phyloP scores from a whole-genome alignment of 2,329 filamentous ascomycete genomes.

The Huntiella omanensis region DNA sequence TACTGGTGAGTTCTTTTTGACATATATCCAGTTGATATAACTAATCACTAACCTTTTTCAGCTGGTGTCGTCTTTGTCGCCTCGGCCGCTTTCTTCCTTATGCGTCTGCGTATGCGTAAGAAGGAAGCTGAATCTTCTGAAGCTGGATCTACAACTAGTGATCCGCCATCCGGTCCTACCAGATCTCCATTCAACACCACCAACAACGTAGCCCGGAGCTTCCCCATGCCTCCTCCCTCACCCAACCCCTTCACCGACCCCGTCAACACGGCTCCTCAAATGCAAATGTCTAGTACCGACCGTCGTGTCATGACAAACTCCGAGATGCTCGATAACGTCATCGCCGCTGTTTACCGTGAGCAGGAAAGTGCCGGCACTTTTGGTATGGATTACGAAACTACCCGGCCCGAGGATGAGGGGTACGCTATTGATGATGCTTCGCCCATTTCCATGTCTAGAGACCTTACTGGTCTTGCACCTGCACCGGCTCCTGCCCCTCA shows the following conservation, averaged over 20 bases:
- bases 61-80: slow-evolving; percentile 10
- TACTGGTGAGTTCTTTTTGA: slow-evolving; percentile 6
- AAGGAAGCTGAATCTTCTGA: not conserved
- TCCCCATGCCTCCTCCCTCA: not conserved
- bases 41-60: not conserved
- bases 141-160: no score
- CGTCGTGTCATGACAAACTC: slow-evolving; percentile 9
- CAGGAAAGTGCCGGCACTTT: not conserved
- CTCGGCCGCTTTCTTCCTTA: slow-evolving; percentile 7
- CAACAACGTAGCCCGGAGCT: not conserved
- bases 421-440: slow-evolving; percentile 10
- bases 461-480: not conserved
- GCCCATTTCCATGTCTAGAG: not conserved
- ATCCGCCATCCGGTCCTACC: not conserved
- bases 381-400: not conserved
- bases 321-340: slow-evolving; percentile 8
- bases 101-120: slow-evolving; percentile 7
- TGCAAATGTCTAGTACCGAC: no score
- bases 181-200: not conserved
- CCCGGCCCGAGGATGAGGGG: not conserved
- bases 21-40: not conserved
- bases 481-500: not conserved
- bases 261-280: no score
- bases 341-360: slow-evolving; percentile 4
- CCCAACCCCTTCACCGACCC: slow-evolving; percentile 1